These are phyloP conservation scores for Abelmoschus esculentus DNA, from an alignment of 345 rosid species.

Conservation along the genomic window DNA sequence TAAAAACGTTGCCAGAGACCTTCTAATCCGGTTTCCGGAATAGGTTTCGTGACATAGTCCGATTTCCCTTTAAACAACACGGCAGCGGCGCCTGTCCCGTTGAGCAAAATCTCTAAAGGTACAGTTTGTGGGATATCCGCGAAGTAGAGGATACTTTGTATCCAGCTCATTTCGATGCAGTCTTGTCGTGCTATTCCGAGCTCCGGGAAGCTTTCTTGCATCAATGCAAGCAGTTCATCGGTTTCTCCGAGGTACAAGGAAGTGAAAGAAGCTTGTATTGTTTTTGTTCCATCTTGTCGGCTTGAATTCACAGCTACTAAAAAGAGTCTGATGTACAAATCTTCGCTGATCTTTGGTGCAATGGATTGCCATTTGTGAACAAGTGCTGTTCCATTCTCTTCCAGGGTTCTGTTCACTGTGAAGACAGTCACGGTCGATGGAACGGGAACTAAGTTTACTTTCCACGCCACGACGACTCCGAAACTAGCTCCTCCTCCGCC, in stretches of 20 bases:
- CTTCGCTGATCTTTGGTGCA: neutral
- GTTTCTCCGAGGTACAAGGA: neutral
- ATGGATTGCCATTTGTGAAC: neutral
- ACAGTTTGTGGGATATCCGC: neutral
- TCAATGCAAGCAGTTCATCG: neutral
- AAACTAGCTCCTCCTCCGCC: neutral
- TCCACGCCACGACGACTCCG: neutral
- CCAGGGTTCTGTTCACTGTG: neutral
- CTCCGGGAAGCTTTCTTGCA: neutral
- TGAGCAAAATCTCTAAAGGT: neutral
- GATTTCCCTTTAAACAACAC: neutral
- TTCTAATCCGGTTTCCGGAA: neutral
- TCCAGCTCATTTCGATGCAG: neutral
- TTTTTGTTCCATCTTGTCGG: neutral
- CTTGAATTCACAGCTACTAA: neutral
- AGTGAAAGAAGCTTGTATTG: constrained; percentile 1
- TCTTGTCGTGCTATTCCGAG: neutral
- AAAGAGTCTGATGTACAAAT: neutral
- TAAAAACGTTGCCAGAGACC: neutral
- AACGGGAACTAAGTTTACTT: neutral
- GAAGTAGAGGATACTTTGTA: neutral
- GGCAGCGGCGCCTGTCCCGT: neutral
- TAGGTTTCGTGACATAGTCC: neutral
- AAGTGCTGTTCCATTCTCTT: neutral
- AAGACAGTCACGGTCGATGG: neutral